Base-by-base conservation (phyloP, 495 filamentous ascomycete species). In the Penicillium antarcticum region DNA sequence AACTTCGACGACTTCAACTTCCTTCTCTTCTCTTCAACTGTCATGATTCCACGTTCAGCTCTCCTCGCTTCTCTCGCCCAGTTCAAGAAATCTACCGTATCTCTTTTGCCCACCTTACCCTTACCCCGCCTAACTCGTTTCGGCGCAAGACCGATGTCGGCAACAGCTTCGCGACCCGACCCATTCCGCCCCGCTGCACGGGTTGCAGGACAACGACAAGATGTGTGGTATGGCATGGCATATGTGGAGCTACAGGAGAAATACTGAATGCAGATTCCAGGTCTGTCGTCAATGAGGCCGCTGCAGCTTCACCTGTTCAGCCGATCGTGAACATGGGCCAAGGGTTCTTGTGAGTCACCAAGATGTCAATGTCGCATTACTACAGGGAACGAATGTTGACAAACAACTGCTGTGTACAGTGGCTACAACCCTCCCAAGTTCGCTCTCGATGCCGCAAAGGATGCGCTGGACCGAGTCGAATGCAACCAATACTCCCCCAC, bases 401-500 rank as follows among this genome's bases (percentile, higher is more conserved):
- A 3, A 16, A 16, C 0, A 16, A 42, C 57, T 33, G 48, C 5
- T 42, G 6, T 36, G 4, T 10, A n/a, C 48, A 85, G 82, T 70
- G 94, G 94, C 24, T 98, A 98, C 67, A 98, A 98, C 62, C 94
- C 94, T 37, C 94, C 94, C 1, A 69, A 84, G 12, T 98, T 96
- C 67, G 91, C 96, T 45, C 74, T 95, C 46, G 81, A 96, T 57
- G 94, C 94, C 19, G 94, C 94, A 41, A 96, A 95, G 68, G 75
- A 83, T 16, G 91, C 91, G 33, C 78, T 98, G 18, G 84, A 96
- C 64, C 79, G 82, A n/a, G 94, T 98, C 5, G 94, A 97, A 44
- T 96, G 92, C 77, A 98, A 98, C 67, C 94, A 98, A 73, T 98
- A 98, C 72, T 90, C 91, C 12, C 94, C 94, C 3, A 97, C 94